Conservation (phyloP, 352 stramenopile species). For the Phytophthora melonis region DNA sequence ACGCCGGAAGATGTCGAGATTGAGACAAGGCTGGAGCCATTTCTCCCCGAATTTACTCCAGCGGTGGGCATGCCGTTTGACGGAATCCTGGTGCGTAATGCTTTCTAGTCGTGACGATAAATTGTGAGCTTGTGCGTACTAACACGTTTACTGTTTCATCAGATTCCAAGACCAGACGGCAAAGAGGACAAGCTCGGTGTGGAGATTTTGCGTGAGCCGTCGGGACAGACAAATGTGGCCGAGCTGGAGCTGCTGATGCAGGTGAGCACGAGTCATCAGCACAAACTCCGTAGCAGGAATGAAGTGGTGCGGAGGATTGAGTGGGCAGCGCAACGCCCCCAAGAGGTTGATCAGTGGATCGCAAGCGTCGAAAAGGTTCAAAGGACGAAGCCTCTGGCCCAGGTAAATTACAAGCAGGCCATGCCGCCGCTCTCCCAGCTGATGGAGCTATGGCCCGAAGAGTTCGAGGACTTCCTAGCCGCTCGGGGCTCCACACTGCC, state of each 20-base stretch:
- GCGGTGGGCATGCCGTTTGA: conserved; percentile 73
- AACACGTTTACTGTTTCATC: neutral
- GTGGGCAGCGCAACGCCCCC: conserved; percentile 82
- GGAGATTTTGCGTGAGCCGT: conserved; percentile 89
- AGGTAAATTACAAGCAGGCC: conserved; percentile 88
- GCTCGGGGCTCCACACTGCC: conserved; percentile 29
- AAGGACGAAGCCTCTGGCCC: conserved; percentile 70
- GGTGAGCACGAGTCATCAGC: conserved; percentile 65
- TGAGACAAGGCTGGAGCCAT: conserved; percentile 92
- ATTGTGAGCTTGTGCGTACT: neutral
- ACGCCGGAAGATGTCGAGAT: conserved; percentile 92
- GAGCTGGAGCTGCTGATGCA: conserved; percentile 93
- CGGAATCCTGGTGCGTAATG: conserved; percentile 61
- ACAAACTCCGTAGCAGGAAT: conserved; percentile 44
- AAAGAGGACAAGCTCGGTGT: conserved; percentile 82
- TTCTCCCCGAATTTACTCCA: conserved; percentile 94
- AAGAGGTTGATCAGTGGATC: conserved; percentile 94
- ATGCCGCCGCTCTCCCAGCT: conserved; percentile 90
- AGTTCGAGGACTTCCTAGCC: conserved; percentile 80
- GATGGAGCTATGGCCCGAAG: conserved; percentile 93
- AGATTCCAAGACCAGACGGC: conserved; percentile 90
- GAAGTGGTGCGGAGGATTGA: conserved; percentile 90
- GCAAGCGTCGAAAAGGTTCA: conserved; percentile 92
- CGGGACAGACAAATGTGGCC: conserved; percentile 86
- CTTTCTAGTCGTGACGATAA: neutral